Evolutionary conservation across 495 filamentous ascomycete genomes (phyloP).

Genomic region (Monascus purpureus): DNA sequence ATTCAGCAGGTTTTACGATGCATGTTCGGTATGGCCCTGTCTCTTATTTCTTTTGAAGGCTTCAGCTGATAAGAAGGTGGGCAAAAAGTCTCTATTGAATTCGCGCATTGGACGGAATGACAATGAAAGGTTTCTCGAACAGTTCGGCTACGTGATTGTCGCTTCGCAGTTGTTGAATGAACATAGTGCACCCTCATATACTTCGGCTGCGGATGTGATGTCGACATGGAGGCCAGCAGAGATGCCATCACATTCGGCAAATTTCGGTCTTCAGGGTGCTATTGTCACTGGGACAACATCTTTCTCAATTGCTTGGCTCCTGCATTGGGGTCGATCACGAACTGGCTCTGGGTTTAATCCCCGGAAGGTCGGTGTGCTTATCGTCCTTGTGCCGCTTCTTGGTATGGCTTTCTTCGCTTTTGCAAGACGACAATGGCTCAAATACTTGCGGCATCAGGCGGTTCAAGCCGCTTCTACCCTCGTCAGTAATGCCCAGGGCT

Average conservation of each 20-base stretch:
- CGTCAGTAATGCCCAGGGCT: conserved; percentile 63
- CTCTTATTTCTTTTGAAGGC: not conserved
- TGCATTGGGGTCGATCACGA: conserved; percentile 46
- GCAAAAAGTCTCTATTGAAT: conserved; percentile 41
- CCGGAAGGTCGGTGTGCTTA: conserved; percentile 40
- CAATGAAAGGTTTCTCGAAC: conserved; percentile 80
- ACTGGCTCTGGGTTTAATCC: conserved; percentile 21
- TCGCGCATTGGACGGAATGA: conserved; percentile 68
- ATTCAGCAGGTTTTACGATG: conserved; percentile 38
- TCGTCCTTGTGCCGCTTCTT: conserved; percentile 40
- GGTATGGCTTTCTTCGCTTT: conserved; percentile 54
- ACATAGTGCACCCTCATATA: conserved; percentile 36
- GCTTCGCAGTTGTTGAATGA: conserved; percentile 82
- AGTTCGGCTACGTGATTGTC: conserved; percentile 90
- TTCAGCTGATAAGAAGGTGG: conserved; percentile 8
- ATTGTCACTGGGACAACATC: conserved; percentile 39
- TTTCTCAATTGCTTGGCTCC: conserved; percentile 57
- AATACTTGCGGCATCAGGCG: conserved; percentile 65
- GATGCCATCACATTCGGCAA: conserved; percentile 27
- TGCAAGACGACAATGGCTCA: conserved; percentile 68
- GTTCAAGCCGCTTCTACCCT: conserved; percentile 60
- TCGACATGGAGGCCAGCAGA: conserved; percentile 20
- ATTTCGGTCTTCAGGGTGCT: conserved; percentile 35
- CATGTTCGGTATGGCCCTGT: conserved; percentile 40
- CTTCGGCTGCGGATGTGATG: conserved; percentile 26